Evolutionary conservation across 2,329 filamentous ascomycete species (phyloP), one percentile per base, ranked within the genome.

Genomic region (Curvularia sp.): DNA sequence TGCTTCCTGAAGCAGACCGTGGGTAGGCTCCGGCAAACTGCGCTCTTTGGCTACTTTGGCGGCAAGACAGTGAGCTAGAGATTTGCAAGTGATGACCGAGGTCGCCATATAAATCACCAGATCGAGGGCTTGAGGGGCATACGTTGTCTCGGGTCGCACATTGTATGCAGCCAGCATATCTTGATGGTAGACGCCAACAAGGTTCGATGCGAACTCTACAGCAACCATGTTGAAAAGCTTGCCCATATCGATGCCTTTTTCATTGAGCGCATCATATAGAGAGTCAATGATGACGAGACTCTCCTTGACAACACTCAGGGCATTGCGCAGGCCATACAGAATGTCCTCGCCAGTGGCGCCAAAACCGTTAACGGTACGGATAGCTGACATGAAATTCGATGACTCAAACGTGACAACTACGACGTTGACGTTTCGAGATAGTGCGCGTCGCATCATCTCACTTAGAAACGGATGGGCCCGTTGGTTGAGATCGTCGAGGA

Each of bases 21-120:
- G 96, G 8, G 86, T 85, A 0, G 94, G 94, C 60, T 89, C 89
- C 4, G 86, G 86, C 5, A 91, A 80, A 69, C 90, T 93, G 56
- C 90, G 85, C 75, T 95, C 88, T 9, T 84, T 83, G 3, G 94
- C 93, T n/a, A 84, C 85, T 73, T 92, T 92, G 36, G 85, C 83
- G 28, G 88, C 87, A 5, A 95, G 82, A 42, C 91, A 85, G 66
- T 97, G 92, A 7, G 86, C 80, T 38, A 97, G 83, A 13, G 87
- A 90, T 38, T 89, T 87, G 0, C 91, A 82, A 4, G 86, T 87
- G 58, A 98, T 83, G 52, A 98, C 85, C 3, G 92, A 89, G 3
- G 95, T 99, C n/a, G 93, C 91, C 57, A 97, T 87, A 77, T 96
- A 96, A 45, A 84, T 86, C 21, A 98, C 82, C 0, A 93, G 80